A percentile compares a stretch with the other conserved stretches of the same genome.
Evolutionary conservation across 441 rosid species (phyloP).

Genomic region (Adansonia madagascariensis): DNA sequence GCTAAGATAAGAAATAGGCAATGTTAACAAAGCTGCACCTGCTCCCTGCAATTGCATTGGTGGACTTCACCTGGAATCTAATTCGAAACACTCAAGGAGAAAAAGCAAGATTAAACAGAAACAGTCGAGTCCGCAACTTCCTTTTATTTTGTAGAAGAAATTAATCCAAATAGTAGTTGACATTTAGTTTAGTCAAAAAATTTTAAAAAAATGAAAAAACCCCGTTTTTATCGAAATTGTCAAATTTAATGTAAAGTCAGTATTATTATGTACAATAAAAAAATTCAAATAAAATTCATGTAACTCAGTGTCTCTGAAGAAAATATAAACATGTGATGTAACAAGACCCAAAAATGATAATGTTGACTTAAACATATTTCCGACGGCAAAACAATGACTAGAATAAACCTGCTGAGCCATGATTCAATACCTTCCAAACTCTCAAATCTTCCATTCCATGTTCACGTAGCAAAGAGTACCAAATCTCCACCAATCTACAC

Average conservation of each 20-base stretch:
- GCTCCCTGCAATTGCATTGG: neutral
- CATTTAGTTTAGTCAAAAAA: no score
- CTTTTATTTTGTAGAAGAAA: no score
- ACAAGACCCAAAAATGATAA: neutral
- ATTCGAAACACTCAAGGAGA: constrained; percentile 1
- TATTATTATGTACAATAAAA: no score
- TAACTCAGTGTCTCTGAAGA: neutral
- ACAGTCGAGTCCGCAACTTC: no score
- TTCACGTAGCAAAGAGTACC: neutral
- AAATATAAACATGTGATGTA: neutral
- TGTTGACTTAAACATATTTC: neutral
- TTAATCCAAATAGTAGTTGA: no score
- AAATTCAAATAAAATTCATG: no score
- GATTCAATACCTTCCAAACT: neutral
- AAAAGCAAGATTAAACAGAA: constrained; percentile 11
- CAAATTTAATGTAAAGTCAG: no score
- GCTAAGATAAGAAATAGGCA: neutral
- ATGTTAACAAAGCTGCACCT: constrained; percentile 24
- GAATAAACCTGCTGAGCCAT: neutral
- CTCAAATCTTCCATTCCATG: neutral
- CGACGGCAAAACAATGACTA: neutral
- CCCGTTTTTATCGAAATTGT: no score
- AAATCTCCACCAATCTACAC: neutral
- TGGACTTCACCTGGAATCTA: constrained; percentile 31
- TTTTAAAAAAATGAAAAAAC: no score